Base-by-base conservation (phyloP, 2,329 filamentous ascomycete genomes). In the Fusarium heterosporum region DNA sequence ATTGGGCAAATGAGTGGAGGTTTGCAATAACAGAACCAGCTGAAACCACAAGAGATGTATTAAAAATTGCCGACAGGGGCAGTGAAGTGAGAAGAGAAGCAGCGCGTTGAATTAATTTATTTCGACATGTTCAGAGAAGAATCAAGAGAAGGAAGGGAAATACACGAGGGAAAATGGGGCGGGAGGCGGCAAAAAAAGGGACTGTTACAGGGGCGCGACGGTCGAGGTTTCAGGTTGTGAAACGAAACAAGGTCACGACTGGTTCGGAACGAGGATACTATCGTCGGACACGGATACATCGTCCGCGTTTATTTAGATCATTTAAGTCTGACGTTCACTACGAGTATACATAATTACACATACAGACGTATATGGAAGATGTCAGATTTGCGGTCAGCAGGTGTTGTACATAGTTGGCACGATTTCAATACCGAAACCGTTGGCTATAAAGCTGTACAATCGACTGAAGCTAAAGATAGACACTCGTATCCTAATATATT, bases 141-240 rank as follows among this genome's bases (percentile, higher is more conserved):
- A 32, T 36, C 29, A 38, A 34, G 46, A 48, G 34, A 41, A 45
- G 38, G 12, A 39, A 50, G 41, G 55, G 32, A 43, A 28, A 61
- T 36, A 38, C 10, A 47, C 4, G n/a, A 26, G 30, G 40, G 38
- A 55, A 56, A 58, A 57, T 22, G 22, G 19, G 46, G n/a, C 25
- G 55, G 55, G 16, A 49, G 48, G 49, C 56, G 55, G 52, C 56
- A 55, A 66, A 65, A 60, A 48, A 48, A 58, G 53, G 53, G 40
- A 49, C 50, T 71, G 68, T 70, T 59, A 54, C 63, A 69, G 64
- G 70, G 70, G 68, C 57, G 61, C 39, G 36, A 64, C 70, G 61
- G 66, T 63, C 48, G 45, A 58, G 51, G 73, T 75, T 75, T 75
- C 73, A 75, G 73, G 72, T 52, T 48, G 25, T 53, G 48, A 61